These are phyloP conservation scores for Rhododendron mucronatum DNA, from an alignment of 148 eudicot species.

Conservation along the genomic window DNA sequence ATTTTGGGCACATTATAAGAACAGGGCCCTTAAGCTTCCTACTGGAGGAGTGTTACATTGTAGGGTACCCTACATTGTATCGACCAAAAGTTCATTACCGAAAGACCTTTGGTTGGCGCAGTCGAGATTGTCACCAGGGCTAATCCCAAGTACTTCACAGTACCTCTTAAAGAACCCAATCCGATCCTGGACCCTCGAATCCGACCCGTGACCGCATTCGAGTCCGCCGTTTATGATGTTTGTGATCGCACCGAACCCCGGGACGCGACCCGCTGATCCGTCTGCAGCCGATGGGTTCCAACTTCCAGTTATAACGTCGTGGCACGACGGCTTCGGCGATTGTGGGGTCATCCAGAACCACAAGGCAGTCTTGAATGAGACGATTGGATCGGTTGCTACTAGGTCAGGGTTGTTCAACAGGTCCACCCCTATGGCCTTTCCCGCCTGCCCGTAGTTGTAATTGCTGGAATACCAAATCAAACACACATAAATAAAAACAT, in stretches of 20 bases:
- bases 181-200: slow-evolving; percentile 15
- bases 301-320: slow-evolving; percentile 30
- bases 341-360: slow-evolving; percentile 64
- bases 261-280: slow-evolving; percentile 24
- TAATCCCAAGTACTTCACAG: slow-evolving; percentile 16
- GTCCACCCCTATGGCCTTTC: slow-evolving; percentile 28
- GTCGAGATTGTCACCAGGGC: slow-evolving; percentile 19
- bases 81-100: slow-evolving; percentile 5
- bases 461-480: slow-evolving; percentile 22
- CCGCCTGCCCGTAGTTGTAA: slow-evolving; percentile 37
- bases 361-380: slow-evolving; percentile 48
- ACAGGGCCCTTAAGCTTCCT: background rate
- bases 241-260: slow-evolving; percentile 35
- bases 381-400: slow-evolving; percentile 33
- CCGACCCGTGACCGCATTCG: slow-evolving; percentile 21
- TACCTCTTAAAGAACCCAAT: slow-evolving; percentile 22
- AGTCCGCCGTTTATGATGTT: slow-evolving; percentile 40
- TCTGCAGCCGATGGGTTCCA: slow-evolving; percentile 42
- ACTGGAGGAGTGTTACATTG: no score
- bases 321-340: slow-evolving; percentile 41
- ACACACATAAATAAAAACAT: no score
- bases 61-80: background rate
- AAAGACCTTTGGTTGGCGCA: slow-evolving; percentile 21
- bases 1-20: background rate
- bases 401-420: slow-evolving; percentile 46